A percentile compares a stretch with the other conserved stretches of the same genome.
Conservation (phyloP, 352 stramenopile species). For the Phytopythium sindhum region DNA sequence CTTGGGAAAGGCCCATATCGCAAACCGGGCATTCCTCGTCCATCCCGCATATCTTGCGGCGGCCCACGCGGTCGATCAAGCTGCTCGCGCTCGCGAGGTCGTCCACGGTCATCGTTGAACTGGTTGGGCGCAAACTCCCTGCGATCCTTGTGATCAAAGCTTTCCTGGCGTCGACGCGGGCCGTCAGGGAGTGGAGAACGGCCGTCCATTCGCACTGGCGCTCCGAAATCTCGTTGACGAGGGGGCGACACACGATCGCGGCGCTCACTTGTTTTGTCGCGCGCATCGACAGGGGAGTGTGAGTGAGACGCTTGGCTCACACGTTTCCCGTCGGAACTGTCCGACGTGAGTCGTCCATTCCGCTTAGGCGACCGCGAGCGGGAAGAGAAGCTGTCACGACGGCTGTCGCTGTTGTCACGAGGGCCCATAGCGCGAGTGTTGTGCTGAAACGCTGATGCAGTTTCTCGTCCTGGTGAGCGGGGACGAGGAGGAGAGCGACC, state of each 20-base stretch:
- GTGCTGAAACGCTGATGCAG: slow-evolving; percentile 2
- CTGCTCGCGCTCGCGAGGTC: slow-evolving; percentile 24
- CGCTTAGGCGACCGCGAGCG: slow-evolving; percentile 26
- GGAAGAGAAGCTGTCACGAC: slow-evolving; percentile 18
- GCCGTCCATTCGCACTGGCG: background rate
- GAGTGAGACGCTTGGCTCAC: slow-evolving; percentile 23
- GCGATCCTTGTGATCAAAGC: slow-evolving; percentile 14
- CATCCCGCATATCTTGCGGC: slow-evolving; percentile 15
- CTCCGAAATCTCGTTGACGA: slow-evolving; percentile 3
- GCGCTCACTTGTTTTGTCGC: slow-evolving; percentile 15
- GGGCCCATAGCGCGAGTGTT: background rate
- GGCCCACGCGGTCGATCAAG: slow-evolving; percentile 14
- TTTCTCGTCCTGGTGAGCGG: background rate
- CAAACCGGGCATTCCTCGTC: slow-evolving; percentile 13
- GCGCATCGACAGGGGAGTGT: slow-evolving; percentile 21
- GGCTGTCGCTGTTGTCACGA: slow-evolving; percentile 17
- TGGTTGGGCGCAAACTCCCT: slow-evolving; percentile 11
- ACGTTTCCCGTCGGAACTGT: slow-evolving; percentile 15
- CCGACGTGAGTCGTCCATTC: slow-evolving; percentile 7
- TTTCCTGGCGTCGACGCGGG: slow-evolving; percentile 15
- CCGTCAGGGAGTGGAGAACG: slow-evolving; percentile 13
- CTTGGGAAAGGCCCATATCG: slow-evolving; percentile 13
- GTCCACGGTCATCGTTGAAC: slow-evolving; percentile 27
- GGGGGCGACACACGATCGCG: slow-evolving; percentile 18
- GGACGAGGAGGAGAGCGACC: slow-evolving; percentile 10